These are phyloP conservation scores for Candolleomyces aberdarensis DNA, from an alignment of 768 basidiomycete species.

Conservation along the genomic window DNA sequence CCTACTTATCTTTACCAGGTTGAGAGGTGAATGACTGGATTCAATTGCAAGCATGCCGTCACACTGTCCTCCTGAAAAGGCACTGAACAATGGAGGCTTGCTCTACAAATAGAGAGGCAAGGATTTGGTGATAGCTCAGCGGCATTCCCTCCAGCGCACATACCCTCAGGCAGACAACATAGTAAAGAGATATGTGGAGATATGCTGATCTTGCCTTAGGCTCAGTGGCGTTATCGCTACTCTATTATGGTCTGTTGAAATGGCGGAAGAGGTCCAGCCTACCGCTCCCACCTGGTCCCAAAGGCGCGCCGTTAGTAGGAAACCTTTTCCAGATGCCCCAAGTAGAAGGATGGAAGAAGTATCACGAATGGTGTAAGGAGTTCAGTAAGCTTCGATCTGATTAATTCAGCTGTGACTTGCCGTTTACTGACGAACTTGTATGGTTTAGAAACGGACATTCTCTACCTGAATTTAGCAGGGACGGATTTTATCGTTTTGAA, in stretches of 20 bases:
- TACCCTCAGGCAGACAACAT: background rate
- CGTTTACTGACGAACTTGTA: background rate
- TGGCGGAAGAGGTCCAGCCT: background rate
- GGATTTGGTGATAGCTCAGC: background rate
- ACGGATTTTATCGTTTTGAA: constrained; percentile 25
- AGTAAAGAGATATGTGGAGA: background rate
- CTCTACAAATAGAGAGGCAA: background rate
- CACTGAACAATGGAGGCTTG: too few species aligned
- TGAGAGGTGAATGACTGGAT: too few species aligned
- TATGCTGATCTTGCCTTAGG: background rate
- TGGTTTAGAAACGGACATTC: constrained; percentile 20
- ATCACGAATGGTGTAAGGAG: constrained; percentile 37
- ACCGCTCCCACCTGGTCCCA: constrained; percentile 41
- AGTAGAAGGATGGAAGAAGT: constrained; percentile 33
- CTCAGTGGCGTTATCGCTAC: background rate
- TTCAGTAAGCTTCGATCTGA: constrained; percentile 22
- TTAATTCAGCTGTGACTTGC: background rate
- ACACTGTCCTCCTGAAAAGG: too few species aligned
- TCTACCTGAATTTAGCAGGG: constrained; percentile 21
- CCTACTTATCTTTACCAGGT: too few species aligned
- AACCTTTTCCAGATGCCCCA: constrained; percentile 38
- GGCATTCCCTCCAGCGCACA: background rate
- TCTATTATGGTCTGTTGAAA: background rate
- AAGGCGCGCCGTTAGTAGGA: constrained; percentile 35
- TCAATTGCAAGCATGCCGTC: too few species aligned